Evolutionary conservation across 2,329 filamentous ascomycete genomes (phyloP).

Genomic region (Botrytis sinoallii): DNA sequence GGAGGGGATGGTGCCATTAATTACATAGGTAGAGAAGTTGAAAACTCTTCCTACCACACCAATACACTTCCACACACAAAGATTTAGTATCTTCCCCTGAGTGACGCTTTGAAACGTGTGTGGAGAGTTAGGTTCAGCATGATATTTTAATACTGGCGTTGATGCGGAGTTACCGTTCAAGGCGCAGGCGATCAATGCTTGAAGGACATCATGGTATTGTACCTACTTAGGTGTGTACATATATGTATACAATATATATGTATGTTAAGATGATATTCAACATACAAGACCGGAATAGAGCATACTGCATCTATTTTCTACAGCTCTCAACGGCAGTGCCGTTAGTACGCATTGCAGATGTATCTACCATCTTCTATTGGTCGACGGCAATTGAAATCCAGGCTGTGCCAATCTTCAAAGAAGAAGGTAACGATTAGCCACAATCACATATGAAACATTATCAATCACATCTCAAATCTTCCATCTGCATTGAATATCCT

Average conservation of each 20-base stretch:
- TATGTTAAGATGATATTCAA: background rate
- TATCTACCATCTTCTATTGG: background rate
- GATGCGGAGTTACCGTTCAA: background rate
- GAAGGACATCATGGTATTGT: background rate
- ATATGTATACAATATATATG: background rate
- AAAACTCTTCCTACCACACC: background rate
- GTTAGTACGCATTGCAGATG: background rate
- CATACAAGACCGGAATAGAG: background rate
- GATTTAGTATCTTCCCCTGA: background rate
- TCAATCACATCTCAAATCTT: background rate
- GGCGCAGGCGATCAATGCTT: background rate
- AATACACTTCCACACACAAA: background rate
- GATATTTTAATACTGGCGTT: background rate
- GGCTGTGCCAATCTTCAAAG: background rate
- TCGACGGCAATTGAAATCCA: background rate
- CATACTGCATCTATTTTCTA: background rate
- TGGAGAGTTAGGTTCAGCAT: background rate
- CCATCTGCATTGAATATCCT: background rate
- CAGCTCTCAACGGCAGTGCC: background rate
- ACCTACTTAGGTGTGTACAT: background rate
- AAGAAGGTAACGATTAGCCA: background rate
- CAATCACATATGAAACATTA: constrained; percentile 8
- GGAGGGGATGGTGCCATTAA: background rate
- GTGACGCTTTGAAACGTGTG: background rate
- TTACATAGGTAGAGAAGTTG: background rate